phyloP scores from a whole-genome alignment of 305 asterid species.

The Solanum hybrid region DNA sequence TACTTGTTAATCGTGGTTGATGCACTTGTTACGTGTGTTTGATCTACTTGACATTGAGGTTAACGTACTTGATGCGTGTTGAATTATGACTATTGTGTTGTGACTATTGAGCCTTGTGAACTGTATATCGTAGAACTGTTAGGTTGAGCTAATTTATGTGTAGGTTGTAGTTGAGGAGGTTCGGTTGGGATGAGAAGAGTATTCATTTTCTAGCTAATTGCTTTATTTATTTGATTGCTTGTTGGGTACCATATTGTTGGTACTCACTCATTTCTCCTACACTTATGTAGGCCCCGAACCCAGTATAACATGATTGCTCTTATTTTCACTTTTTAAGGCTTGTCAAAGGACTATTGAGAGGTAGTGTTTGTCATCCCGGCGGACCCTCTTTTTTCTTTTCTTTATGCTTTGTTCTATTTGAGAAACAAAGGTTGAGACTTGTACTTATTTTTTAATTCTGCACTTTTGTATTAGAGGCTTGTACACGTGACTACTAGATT shows the following conservation, averaged over 20 bases:
- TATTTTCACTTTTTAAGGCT: background rate
- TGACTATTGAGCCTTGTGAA: background rate
- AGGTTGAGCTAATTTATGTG: background rate
- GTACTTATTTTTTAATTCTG: background rate
- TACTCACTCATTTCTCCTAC: background rate
- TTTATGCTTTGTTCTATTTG: background rate
- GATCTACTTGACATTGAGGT: background rate
- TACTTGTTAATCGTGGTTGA: background rate
- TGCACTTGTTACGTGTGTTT: background rate
- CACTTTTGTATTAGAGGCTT: background rate
- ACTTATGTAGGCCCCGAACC: background rate
- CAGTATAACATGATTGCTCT: background rate
- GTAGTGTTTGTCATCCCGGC: background rate
- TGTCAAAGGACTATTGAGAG: background rate
- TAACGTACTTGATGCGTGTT: background rate
- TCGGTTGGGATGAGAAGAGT: background rate
- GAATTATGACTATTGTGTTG: background rate
- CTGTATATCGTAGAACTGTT: no score
- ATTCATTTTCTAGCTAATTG: background rate
- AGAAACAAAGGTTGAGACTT: background rate
- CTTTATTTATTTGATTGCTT: background rate
- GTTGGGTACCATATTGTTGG: background rate
- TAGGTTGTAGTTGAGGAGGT: background rate
- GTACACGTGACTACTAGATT: background rate
- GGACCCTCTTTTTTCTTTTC: background rate